Evolutionary conservation across 2,329 filamentous ascomycete species (phyloP), one percentile per base, ranked within the genome.

Genomic region (Penicillium carneum): DNA sequence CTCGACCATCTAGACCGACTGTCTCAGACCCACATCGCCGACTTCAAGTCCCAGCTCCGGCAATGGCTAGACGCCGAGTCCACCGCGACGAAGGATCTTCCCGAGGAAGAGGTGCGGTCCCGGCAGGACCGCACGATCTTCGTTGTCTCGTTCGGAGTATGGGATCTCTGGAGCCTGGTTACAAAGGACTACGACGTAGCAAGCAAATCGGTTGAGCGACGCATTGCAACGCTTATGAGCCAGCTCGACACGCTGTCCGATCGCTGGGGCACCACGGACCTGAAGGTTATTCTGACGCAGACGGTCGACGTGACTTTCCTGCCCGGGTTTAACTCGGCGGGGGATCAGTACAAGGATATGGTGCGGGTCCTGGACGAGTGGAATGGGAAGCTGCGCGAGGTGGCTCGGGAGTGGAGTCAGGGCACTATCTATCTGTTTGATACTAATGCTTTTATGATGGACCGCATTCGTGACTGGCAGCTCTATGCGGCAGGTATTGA

Each of bases 291-390:
- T 56, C 65, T 80, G 60, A 77, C 73, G 12, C 67, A 76, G 68
- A 69, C 74, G 9, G 68, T 76, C 20, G 76, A 80, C 70, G 73
- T 77, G 61, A 78, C 77, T 9, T 79, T 79, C 64, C 64, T 80
- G 11, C 77, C 78, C 1, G 77, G 72, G 8, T 79, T 74, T 55
- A 63, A 63, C 10, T 63, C 62, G 11, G 59, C 65, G 9, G 65
- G 65, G 14, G 58, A 61, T 11, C 65, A 69, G 45, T 73, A 77
- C 57, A 79, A 78, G 63, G 68, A 74, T 36, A 66, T 71, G 6
- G 67, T 79, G n/a, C 65, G 63, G 46, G 63, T 78, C 3, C 59
- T 75, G 49, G 68, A 72, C 4, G 59, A 74, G 31, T 80, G 78
- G 77, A 79, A 80, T 54, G 55, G 58, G 14, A 66, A 70, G 47